Evolutionary conservation across 164 flowering plant species (phyloP).

Genomic region (Umbilicus rupestris): DNA sequence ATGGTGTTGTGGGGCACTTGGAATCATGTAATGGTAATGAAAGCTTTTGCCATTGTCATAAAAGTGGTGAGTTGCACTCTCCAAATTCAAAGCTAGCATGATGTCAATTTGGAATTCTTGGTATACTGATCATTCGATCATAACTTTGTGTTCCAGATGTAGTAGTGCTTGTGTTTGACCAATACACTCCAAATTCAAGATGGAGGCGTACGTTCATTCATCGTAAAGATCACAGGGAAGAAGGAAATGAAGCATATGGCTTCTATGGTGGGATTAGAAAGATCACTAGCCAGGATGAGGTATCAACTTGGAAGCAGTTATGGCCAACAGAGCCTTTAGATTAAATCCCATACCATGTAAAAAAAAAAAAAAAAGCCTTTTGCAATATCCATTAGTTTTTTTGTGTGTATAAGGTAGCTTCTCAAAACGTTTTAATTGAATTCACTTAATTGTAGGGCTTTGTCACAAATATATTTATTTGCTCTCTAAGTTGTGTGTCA

Average conservation of each 20-base stretch:
- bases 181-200: slow-evolving; percentile 34
- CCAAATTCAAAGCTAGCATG: not conserved
- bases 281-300: slow-evolving; percentile 27
- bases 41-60: slow-evolving; percentile 34
- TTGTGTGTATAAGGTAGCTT: too few species aligned
- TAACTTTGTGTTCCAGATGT: slow-evolving; percentile 21
- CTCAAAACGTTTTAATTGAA: too few species aligned
- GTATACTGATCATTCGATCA: not conserved
- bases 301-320: slow-evolving; percentile 30
- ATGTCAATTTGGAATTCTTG: not conserved
- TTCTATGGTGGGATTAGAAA: slow-evolving; percentile 50
- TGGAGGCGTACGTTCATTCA: slow-evolving; percentile 37
- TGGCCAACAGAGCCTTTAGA: slow-evolving; percentile 22
- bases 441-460: too few species aligned
- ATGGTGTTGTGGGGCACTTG: slow-evolving; percentile 52
- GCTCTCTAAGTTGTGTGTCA: too few species aligned
- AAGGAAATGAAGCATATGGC: slow-evolving; percentile 39
- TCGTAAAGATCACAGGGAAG: slow-evolving; percentile 41
- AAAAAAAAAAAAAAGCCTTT: too few species aligned
- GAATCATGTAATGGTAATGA: slow-evolving; percentile 37
- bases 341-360: slow-evolving; percentile 4
- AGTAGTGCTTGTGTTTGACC: slow-evolving; percentile 48
- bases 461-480: too few species aligned
- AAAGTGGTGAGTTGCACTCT: slow-evolving; percentile 25
- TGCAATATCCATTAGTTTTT: too few species aligned